Evolutionary conservation across 2,329 filamentous ascomycete species (phyloP), one percentile per base, ranked within the genome.

Genomic region (Pseudogymnoascus sp.): DNA sequence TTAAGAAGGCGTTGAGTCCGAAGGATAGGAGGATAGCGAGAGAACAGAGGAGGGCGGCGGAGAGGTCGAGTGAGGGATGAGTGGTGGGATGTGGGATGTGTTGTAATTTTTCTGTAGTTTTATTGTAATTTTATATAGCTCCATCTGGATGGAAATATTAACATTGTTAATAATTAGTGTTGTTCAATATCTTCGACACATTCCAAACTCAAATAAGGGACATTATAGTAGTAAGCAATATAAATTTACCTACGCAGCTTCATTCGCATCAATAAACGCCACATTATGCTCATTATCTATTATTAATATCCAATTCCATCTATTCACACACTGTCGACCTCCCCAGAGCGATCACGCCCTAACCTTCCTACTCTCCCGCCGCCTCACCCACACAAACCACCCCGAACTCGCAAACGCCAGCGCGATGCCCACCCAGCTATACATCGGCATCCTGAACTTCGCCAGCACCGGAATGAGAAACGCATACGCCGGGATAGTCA

Each of bases 371-470:
- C 76, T 74, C 67, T 80, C 75, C 62, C 74, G 72, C 60, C 77
- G 70, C 63, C 77, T 72, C 4, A 75, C 76, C 8, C 76, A 68
- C 37, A 78, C 66, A 68, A 80, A 83, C 80, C 80, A 82, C 61
- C 75, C 66, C 68, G 77, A 79, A 65, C 77, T 77, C 4, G 76
- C 73, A 79, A 79, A 80, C 63, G 79, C 81, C 65, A 82, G 74
- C 5, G 73, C 70, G 8, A 82, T 76, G 1, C 80, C 80, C 5
- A 81, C 75, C 81, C 80, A 83, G 56, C 75, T 78, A 69, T 79
- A 79, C 10, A 76, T 75, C 0, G 79, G 78, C 73, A 82, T 75
- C 64, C 77, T 78, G 63, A 79, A 78, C 14, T 76, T 70, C 35
- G 76, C 76, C 67, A 83, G 72, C 14, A 81, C 73, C 1, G 77